Conservation (phyloP, 2,329 filamentous ascomycete species). For the Cladobotryum protrusum region DNA sequence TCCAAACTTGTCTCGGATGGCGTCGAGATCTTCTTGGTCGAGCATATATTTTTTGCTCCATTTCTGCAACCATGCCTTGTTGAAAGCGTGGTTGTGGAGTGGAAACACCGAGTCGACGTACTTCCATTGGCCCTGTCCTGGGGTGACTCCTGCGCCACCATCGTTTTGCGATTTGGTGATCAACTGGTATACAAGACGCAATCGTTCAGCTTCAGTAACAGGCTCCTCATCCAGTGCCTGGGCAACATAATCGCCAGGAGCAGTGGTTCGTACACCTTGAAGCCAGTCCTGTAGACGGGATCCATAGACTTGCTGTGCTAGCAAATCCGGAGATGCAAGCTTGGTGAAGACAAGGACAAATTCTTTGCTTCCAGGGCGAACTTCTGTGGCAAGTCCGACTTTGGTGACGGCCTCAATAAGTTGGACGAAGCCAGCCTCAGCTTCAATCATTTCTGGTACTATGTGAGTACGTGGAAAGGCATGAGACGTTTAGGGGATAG, state of each 20-base stretch:
- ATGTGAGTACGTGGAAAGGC: conserved; percentile 9
- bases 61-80: conserved; percentile 67
- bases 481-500: not conserved
- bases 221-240: conserved; percentile 66
- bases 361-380: conserved; percentile 68
- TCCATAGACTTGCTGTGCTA: conserved; percentile 76
- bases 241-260: conserved; percentile 67
- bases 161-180: conserved; percentile 67
- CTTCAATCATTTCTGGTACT: conserved; percentile 56
- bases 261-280: conserved; percentile 72
- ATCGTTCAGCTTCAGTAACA: conserved; percentile 78
- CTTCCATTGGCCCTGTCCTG: conserved; percentile 63
- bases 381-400: conserved; percentile 82
- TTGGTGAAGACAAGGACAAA: conserved; percentile 80
- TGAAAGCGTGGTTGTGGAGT: conserved; percentile 70
- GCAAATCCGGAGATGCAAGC: conserved; percentile 66
- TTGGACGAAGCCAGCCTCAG: conserved; percentile 68
- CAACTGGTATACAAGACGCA: conserved; percentile 81
- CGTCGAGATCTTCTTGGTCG: conserved; percentile 59
- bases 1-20: conserved; percentile 70
- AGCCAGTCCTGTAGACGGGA: conserved; percentile 91
- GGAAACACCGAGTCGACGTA: conserved; percentile 70
- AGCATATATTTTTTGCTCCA: conserved; percentile 68
- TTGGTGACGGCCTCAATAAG: conserved; percentile 68
- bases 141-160: conserved; percentile 72